Evolutionary conservation across 2,329 filamentous ascomycete genomes (phyloP), one percentile per base, ranked within the genome.

Genomic region (Achaetomium macrosporum): DNA sequence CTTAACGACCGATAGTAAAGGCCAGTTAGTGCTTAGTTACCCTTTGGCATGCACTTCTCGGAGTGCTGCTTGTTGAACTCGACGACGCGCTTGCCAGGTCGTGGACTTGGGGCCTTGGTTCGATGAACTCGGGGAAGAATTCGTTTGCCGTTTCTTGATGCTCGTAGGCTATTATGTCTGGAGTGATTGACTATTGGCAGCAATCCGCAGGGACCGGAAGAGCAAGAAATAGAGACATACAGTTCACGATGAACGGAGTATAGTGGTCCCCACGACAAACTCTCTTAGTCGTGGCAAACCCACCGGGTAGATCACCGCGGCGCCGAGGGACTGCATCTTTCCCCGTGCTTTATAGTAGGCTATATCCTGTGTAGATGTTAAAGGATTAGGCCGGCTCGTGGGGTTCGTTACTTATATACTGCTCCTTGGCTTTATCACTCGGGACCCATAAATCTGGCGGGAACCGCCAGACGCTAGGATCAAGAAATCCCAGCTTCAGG

Each of bases 381-480:
- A 11, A 36, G 8, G 5, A 15, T 15, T 10, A 36, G 12, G 4
- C 4, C 11, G n/a, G 11, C n/a, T 5, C n/a, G 5, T 13, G n/a
- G n/a, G 33, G 6, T 8, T 15, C 5, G 6, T 36, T 8, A 45
- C 42, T 45, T 16, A 45, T n/a, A 19, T 45, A 30, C 30, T 45
- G 42, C 8, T 45, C 5, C 42, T 45, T 45, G 31, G 42, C 42
- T 33, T 45, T 30, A 9, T 19, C n/a, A 17, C 42, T 35, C 19
- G 42, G 42, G 36, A 45, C 42, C 42, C 42, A 45, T 12, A 45
- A 17, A 15, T 45, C 42, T 5, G 42, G 42, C n/a, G 42, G 42
- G n/a, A 45, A 35, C 12, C 42, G 42, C 42, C 42, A 45, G 30
- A 45, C 8, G 29, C n/a, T 15, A n/a, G 42, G 42, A 12, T 35